These are phyloP conservation scores for Salix purpurea DNA, from an alignment of 345 rosid genomes.

Conservation along the genomic window DNA sequence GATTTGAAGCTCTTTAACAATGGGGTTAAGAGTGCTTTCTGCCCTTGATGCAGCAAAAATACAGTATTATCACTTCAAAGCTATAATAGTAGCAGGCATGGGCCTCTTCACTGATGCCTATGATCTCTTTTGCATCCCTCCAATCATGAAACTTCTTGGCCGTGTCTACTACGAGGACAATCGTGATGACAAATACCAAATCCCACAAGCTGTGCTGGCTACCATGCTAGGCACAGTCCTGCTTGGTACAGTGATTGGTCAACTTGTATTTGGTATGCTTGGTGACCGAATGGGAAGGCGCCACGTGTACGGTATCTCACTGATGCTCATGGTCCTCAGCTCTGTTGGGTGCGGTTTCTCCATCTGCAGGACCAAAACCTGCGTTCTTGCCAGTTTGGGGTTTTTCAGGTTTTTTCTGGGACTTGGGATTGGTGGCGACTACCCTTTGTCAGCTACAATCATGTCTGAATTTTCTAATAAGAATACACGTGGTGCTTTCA, in stretches of 20 bases:
- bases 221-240: constrained; percentile 44
- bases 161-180: constrained; percentile 32
- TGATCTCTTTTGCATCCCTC: constrained; percentile 60
- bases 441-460: constrained; percentile 72
- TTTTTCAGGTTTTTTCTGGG: constrained; percentile 66
- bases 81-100: constrained; percentile 60
- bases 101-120: constrained; percentile 64
- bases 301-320: constrained; percentile 51
- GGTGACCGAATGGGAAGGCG: constrained; percentile 66
- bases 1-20: constrained; percentile 1
- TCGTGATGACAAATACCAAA: background rate
- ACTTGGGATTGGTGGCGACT: constrained; percentile 73
- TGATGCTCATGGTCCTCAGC: constrained; percentile 51
- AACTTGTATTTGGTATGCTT: constrained; percentile 50
- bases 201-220: constrained; percentile 22
- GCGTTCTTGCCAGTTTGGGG: constrained; percentile 54
- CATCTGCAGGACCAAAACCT: constrained; percentile 40
- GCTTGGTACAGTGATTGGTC: constrained; percentile 58
- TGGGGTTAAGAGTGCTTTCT: constrained; percentile 42
- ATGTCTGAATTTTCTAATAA: constrained; percentile 82
- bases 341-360: constrained; percentile 67
- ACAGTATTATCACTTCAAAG: constrained; percentile 58
- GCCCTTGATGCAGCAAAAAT: constrained; percentile 50
- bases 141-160: constrained; percentile 38
- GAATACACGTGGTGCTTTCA: constrained; percentile 65